These are phyloP conservation scores for Podila horticola DNA, from an alignment of 192 early-diverging fungal genomes.

Conservation along the genomic window DNA sequence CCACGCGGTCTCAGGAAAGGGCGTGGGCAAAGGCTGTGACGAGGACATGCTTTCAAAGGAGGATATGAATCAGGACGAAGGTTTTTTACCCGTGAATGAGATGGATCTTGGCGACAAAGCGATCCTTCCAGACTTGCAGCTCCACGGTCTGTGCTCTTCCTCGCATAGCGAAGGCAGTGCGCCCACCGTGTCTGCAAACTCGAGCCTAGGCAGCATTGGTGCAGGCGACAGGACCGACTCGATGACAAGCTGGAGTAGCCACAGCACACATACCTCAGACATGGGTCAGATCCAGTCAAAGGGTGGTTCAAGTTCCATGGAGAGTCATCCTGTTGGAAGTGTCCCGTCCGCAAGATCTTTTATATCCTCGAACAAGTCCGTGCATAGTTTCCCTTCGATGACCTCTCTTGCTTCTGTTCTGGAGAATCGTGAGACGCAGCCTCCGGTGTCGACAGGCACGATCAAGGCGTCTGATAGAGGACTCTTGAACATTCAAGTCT, in stretches of 20 bases:
- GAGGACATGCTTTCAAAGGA: neutral
- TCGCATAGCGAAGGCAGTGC: neutral
- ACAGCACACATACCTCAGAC: neutral
- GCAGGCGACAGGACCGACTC: neutral
- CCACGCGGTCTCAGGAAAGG: neutral
- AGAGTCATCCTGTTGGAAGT: neutral
- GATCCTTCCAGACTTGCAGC: neutral
- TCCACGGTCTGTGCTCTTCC: too few species aligned
- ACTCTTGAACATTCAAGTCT: constrained; percentile 10
- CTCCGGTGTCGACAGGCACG: neutral
- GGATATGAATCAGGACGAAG: constrained; percentile 21
- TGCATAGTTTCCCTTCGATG: constrained; percentile 8
- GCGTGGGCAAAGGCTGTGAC: neutral
- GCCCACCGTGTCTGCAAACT: neutral
- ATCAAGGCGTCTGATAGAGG: constrained; percentile 9
- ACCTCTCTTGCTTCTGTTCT: neutral
- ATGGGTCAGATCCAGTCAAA: too few species aligned
- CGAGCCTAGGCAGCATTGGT: neutral
- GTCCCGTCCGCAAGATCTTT: neutral
- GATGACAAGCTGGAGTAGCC: neutral
- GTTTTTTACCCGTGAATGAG: constrained; percentile 15
- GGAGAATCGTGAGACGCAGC: neutral
- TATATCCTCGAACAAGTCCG: neutral
- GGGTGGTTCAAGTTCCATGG: too few species aligned
- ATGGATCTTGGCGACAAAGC: constrained; percentile 26